Base-by-base conservation (phyloP, 805 yeast genomes). In the Metschnikowia peoriensis region DNA sequence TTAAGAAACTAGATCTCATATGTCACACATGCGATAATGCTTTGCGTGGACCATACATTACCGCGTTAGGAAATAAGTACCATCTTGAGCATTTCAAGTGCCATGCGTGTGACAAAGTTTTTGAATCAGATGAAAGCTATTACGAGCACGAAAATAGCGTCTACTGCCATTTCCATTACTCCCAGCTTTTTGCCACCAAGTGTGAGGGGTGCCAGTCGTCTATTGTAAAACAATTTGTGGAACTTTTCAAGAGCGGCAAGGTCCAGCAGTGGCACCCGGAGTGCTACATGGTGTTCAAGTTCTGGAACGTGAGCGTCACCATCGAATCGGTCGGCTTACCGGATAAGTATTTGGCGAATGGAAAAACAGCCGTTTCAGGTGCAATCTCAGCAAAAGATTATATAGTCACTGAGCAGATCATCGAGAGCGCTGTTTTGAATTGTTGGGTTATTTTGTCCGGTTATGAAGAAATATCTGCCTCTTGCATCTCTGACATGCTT, bases 251-350 rank as follows among this genome's bases (percentile, higher is more conserved):
- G 60, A 97, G 97, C 47, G 97, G 97, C 22, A 80, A 86, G 60
- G 86, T 88, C 53, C 96, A 92, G 67, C 96, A 90, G 66, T 94
- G 99, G 99, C 99, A 94, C 70, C 98, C 97, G 1, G 98, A 96
- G 67, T 94, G 99, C 74, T 94, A 91, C 66, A 96, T 96, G 91
- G 96, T 94, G 45, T 92, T 88, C 73, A 92, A 92, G 68, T 92
- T 90, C 64, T 94, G 99, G 99, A 91, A 90, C 65, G 96, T 92
- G 17, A 80, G 85, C 52, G 75, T 94, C 22, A 79, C 86, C 1
- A 78, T 87, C 0, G 85, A 80, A 47, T 73, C 81, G 8, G 78
- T 86, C 28, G 79, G 92, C 75, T 38, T 70, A 43, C 68, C 64
- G 37, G 56, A 57, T 7, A 9, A 38, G 12, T 27, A 7, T 22